Evolutionary conservation across 768 basidiomycete genomes (phyloP).

Genomic region (Serpula lacrymans): DNA sequence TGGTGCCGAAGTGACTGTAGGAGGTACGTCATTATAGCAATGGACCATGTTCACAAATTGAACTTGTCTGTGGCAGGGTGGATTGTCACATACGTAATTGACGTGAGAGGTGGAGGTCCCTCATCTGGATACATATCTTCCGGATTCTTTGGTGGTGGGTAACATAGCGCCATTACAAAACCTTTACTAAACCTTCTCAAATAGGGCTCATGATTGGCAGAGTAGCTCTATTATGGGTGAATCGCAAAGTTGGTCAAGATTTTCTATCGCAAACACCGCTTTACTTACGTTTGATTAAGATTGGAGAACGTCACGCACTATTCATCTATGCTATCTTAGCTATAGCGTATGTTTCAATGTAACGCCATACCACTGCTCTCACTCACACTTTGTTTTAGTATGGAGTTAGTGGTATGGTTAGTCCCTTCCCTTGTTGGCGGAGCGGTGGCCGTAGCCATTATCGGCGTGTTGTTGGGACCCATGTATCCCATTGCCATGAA

Average conservation of each 20-base stretch:
- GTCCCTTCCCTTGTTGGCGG: slow-evolving; percentile 50
- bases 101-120: slow-evolving; percentile 41
- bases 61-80: slow-evolving; percentile 41
- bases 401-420: slow-evolving; percentile 58
- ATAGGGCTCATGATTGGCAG: slow-evolving; percentile 61
- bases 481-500: slow-evolving; percentile 64
- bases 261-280: too few species aligned
- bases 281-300: slow-evolving; percentile 22
- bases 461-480: slow-evolving; percentile 53
- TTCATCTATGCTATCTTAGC: slow-evolving; percentile 50
- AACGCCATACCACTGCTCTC: slow-evolving; percentile 1
- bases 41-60: neutral
- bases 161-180: neutral
- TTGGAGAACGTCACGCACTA: slow-evolving; percentile 53
- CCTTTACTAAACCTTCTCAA: neutral
- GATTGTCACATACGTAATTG: slow-evolving; percentile 61
- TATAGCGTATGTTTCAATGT: slow-evolving; percentile 40
- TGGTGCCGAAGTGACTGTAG: slow-evolving; percentile 58
- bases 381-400: slow-evolving; percentile 31
- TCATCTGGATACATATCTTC: slow-evolving; percentile 54
- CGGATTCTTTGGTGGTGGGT: slow-evolving; percentile 53
- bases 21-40: slow-evolving; percentile 25
- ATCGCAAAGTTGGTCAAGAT: slow-evolving; percentile 44
- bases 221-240: slow-evolving; percentile 52
- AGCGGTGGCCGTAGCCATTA: slow-evolving; percentile 52